These are phyloP conservation scores for Vitis rotundifolia DNA, from an alignment of 164 flowering plant species.

Conservation along the genomic window DNA sequence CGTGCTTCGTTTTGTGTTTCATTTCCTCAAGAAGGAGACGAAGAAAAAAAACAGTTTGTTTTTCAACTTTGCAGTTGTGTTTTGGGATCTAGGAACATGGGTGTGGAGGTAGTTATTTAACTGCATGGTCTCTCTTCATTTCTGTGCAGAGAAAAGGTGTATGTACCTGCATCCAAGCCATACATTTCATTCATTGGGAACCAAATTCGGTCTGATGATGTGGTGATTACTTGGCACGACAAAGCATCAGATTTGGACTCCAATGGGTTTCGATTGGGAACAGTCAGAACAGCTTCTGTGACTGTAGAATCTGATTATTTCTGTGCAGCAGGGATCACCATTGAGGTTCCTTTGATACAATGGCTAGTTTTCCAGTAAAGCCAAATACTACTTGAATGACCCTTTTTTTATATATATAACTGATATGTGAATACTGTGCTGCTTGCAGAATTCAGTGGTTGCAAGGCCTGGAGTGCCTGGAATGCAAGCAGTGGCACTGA, in stretches of 20 bases:
- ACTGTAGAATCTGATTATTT: constrained; percentile 71
- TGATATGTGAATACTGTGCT: not conserved
- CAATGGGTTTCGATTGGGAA: constrained; percentile 53
- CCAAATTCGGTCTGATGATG: constrained; percentile 13
- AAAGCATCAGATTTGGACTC: constrained; percentile 62
- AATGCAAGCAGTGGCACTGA: constrained; percentile 85
- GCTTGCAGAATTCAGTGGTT: constrained; percentile 66
- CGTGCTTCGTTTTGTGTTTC: not conserved
- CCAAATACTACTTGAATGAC: too few species aligned
- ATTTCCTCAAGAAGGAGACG: not conserved
- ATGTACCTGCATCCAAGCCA: constrained; percentile 61
- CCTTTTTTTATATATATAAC: too few species aligned
- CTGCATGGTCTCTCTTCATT: not conserved
- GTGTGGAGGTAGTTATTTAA: not conserved
- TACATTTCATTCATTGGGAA: constrained; percentile 80
- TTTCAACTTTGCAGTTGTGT: not conserved
- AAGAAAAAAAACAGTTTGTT: not conserved
- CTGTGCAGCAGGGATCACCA: constrained; percentile 69
- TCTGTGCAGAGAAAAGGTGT: constrained; percentile 71
- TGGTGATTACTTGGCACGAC: constrained; percentile 61
- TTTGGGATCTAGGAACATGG: not conserved
- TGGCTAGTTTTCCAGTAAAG: not conserved
- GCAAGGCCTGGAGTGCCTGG: constrained; percentile 51
- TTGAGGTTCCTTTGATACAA: constrained; percentile 43
- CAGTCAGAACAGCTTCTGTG: constrained; percentile 64